Percentiles rank a stretch among this genome's conserved stretches.
Evolutionary conservation across 1,139 yeast genomes (phyloP).

Genomic region (Casaregolazyma suthepensis): DNA sequence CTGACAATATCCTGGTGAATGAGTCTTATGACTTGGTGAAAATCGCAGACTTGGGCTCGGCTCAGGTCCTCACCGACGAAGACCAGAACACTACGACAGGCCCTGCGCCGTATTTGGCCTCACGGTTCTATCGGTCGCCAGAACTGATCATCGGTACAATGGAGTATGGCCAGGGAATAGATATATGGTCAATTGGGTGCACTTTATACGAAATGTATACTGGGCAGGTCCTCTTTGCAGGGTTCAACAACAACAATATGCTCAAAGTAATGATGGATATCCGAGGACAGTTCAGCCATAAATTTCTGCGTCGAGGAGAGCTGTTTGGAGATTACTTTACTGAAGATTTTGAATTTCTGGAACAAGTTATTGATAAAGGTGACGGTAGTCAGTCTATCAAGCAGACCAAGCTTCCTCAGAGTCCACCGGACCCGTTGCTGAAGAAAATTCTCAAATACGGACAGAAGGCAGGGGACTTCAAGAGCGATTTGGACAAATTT

Average conservation of each 20-base stretch:
- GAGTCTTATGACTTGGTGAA: conserved; percentile 79
- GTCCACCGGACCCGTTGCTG: conserved; percentile 19
- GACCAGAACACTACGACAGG: conserved; percentile 52
- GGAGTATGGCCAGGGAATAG: conserved; percentile 80
- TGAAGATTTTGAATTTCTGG: conserved; percentile 26
- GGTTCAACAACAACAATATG: conserved; percentile 41
- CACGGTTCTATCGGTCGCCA: conserved; percentile 85
- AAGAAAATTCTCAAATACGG: conserved; percentile 15
- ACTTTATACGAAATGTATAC: conserved; percentile 81
- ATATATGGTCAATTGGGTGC: conserved; percentile 91
- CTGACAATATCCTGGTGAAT: conserved; percentile 75
- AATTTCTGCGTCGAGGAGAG: conserved; percentile 28
- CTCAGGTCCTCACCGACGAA: conserved; percentile 54
- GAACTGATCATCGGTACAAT: conserved; percentile 80
- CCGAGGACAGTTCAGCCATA: conserved; percentile 30
- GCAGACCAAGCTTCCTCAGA: conserved; percentile 18
- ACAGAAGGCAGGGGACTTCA: not conserved
- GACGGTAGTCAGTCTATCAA: conserved; percentile 23
- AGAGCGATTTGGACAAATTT: conserved; percentile 20
- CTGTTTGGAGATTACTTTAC: conserved; percentile 30
- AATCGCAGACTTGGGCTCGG: conserved; percentile 86
- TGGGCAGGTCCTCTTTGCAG: conserved; percentile 78
- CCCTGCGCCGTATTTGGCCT: conserved; percentile 83
- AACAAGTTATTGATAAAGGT: conserved; percentile 24
- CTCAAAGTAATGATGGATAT: conserved; percentile 31